Base-by-base conservation (phyloP, 495 filamentous ascomycete species). In the Penicillium subrubescens region DNA sequence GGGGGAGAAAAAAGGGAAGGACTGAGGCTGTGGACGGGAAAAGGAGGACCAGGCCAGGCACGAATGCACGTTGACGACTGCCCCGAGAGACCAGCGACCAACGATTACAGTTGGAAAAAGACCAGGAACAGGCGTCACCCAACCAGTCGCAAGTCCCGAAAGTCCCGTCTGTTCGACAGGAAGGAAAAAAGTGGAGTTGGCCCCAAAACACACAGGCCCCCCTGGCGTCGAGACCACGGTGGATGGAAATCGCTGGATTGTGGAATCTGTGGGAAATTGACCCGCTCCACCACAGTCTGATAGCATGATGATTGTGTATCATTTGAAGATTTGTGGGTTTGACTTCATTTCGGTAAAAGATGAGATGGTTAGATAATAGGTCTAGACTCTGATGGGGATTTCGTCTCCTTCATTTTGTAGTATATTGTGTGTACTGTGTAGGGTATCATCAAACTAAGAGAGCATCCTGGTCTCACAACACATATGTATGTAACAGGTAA, bases 221-320 rank as follows among this genome's bases (percentile, higher is more conserved):
- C 66, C 66, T 65, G 59, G 66, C 59, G 62, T 68, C 66, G 66
- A 64, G 66, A 65, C 66, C 62, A 58, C 43, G 48, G 57, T 61
- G 61, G 61, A 33, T 27, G 25, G 25, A 27, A 61, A 66, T 55
- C 57, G n/a, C 6, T 41, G 37, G 37, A 59, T 31, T 41, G 59
- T 62, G 60, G 60, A 60, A 66, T 50, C 57, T 37, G 65, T 37
- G 65, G 64, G 56, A 67, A 66, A 64, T 64, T 52, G 54, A 53
- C 33, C 35, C 7, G 33, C 41, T 43, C 27, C 35, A 43, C 56
- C 21, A 2, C 1, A 5, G 48, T 31, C 48, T 52, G 48, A 31
- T 52, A 15, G 11, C 21, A n/a, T 17, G 23, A 8, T 10, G 3
- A 48, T 48, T 12, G 10, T 46, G 11, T 12, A 48, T 17, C 4